Base-by-base conservation (phyloP, 306 rosid genomes). In the Pachyrhizus erosus region DNA sequence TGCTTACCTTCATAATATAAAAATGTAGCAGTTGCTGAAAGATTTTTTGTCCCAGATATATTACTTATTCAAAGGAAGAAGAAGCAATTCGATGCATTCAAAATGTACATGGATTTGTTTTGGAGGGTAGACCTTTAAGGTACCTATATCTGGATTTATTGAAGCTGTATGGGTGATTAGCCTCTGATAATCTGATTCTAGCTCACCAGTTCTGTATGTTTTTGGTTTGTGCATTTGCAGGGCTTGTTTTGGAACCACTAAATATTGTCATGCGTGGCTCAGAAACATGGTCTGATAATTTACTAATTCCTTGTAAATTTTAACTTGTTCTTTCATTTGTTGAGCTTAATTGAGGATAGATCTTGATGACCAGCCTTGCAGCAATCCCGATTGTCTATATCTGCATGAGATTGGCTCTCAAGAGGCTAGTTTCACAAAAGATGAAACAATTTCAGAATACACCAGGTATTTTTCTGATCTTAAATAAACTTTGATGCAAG, bases 41-140 rank as follows among this genome's bases (percentile, higher is more conserved):
- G 70, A 33, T 15, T 61, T 51, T 74, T 77, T 34, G 78, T 75
- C 72, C 60, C 92, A 96, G 99, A 89, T 96, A 96, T 96, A 96
- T 96, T 86, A 96, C 99, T 60, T 96, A 94, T 85, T 87, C 97
- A 18, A 96, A 89, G 87, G 99, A 96, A 84, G 98, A 94, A 68
- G 99, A 96, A 87, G 98, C 99, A 13, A 83, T 96, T 90, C 97
- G 97, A n/a, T 96, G 99, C 80, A 96, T 96, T 88, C 97, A 94
- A 87, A 90, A 91, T 90, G 98, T 96, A 84, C 99, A 94, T 89
- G 98, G 98, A 82, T 96, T 93, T 87, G 87, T 94, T 79, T 85
- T 96, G 95, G 99, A 96, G 42, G 95, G 94, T 61, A 91, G 87
- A 88, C 87, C 97, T 37, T 90, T 94, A 88, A 96, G 91, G 99